Percentiles rank a stretch among this genome's conserved stretches.
Evolutionary conservation across 2,329 filamentous ascomycete species (phyloP).

Genomic region (Mycocentrospora acerina): DNA sequence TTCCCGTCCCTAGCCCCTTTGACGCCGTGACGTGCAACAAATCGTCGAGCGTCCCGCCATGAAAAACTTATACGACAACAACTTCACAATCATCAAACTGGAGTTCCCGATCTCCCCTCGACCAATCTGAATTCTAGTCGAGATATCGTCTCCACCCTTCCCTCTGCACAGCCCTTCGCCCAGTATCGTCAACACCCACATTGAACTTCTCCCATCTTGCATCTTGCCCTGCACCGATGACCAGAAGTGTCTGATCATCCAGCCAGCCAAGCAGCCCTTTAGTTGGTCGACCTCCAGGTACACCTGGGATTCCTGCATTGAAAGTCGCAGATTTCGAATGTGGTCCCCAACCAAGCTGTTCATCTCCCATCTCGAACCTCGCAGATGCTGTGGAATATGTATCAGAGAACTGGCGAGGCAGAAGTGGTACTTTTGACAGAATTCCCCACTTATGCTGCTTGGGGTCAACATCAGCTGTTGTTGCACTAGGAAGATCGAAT

Average conservation of each 20-base stretch:
- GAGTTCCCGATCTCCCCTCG: too few species aligned
- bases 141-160: slow-evolving; percentile 85
- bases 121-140: slow-evolving; percentile 21
- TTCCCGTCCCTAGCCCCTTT: too few species aligned
- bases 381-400: slow-evolving; percentile 81
- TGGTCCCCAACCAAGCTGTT: slow-evolving; percentile 48
- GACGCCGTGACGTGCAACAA: too few species aligned
- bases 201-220: slow-evolving; percentile 84
- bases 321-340: slow-evolving; percentile 38
- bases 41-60: too few species aligned
- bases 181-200: slow-evolving; percentile 56
- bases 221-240: slow-evolving; percentile 77
- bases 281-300: slow-evolving; percentile 60
- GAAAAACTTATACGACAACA: too few species aligned
- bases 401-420: slow-evolving; percentile 87
- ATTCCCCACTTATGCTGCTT: slow-evolving; percentile 72
- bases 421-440: slow-evolving; percentile 76
- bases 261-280: slow-evolving; percentile 89
- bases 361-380: slow-evolving; percentile 81
- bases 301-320: slow-evolving; percentile 53
- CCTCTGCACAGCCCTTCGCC: slow-evolving; percentile 65
- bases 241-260: slow-evolving; percentile 69
- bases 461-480: slow-evolving; percentile 20
- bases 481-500: slow-evolving; percentile 70
- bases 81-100: too few species aligned